Evolutionary conservation across 2,329 filamentous ascomycete genomes (phyloP), one percentile per base, ranked within the genome.

Genomic region (Phialophora expanda): DNA sequence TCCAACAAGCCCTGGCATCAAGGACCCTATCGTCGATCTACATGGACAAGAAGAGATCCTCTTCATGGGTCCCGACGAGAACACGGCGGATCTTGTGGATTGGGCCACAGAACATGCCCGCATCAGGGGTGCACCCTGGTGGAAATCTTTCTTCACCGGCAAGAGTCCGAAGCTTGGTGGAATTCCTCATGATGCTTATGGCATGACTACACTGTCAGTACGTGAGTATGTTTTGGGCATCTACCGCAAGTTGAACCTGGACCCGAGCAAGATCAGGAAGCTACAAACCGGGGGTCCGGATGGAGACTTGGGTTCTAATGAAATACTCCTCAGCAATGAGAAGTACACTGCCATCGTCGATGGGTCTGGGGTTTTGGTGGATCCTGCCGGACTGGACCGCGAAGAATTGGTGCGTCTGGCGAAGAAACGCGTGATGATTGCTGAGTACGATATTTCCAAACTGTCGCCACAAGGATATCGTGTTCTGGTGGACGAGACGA

Each of bases 91-190:
- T 75, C 85, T 99, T 38, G 95, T 99, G 59, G 89, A 99, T 80
- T 99, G 95, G 95, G 95, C 95, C n/a, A 99, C 95, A 1, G 90
- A 95, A 78, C 95, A 99, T 78, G 95, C 95, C 67, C 88, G 92
- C 60, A 82, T 83, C 68, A 89, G 95, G 73, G 93, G 93, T 54
- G 95, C 95, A 4, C 92, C 93, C 30, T 99, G 94, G 92, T 99
- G 95, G 95, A 99, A 99, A 85, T 99, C 95, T 0, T 99, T 99
- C 87, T 99, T 99, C 85, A 99, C 95, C 1, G 95, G 95, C 75
- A 99, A 99, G 85, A 97, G 92, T 73, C 95, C 93, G 61, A 95
- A 91, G 79, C 86, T 99, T 14, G 95, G 95, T 69, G 95, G 95
- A 76, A 99, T 99, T 72, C 95, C 95, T 44, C 95, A 99, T 79